Percentiles rank a stretch among this genome's conserved stretches.
Evolutionary conservation across 164 flowering plant genomes (phyloP).

Genomic region (Santalum album): DNA sequence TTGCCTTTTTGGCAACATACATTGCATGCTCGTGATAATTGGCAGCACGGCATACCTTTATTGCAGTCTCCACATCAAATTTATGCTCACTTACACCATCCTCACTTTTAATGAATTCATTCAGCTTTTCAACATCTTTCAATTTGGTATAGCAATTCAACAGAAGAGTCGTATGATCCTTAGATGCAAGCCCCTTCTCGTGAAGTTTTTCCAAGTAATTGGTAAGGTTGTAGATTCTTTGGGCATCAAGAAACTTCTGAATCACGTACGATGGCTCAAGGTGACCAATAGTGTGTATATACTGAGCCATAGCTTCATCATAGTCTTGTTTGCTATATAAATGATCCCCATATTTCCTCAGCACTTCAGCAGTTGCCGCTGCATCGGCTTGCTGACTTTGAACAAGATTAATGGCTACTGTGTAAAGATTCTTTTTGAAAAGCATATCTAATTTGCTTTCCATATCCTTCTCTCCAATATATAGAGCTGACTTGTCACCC

Average conservation of each 20-base stretch:
- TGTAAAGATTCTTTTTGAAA: slow-evolving; percentile 89
- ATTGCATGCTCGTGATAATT: slow-evolving; percentile 99
- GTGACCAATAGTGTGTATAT: slow-evolving; percentile 85
- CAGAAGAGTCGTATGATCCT: slow-evolving; percentile 95
- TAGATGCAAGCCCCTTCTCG: slow-evolving; percentile 91
- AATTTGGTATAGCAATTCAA: slow-evolving; percentile 91
- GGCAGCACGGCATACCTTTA: slow-evolving; percentile 96
- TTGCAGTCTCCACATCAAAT: slow-evolving; percentile 97
- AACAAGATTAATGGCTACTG: slow-evolving; percentile 95
- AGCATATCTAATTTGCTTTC: slow-evolving; percentile 99
- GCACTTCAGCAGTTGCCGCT: slow-evolving; percentile 92
- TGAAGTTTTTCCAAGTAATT: slow-evolving; percentile 95
- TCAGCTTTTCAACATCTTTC: slow-evolving; percentile 87
- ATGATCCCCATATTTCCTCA: slow-evolving; percentile 95
- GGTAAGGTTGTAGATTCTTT: slow-evolving; percentile 93
- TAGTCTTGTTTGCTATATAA: slow-evolving; percentile 88
- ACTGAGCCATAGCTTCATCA: slow-evolving; percentile 97
- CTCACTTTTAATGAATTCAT: slow-evolving; percentile 79
- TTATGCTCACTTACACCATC: slow-evolving; percentile 82
- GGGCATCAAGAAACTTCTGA: slow-evolving; percentile 97
- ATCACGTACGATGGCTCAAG: slow-evolving; percentile 98
- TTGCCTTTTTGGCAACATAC: slow-evolving; percentile 97
- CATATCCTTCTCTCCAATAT: slow-evolving; percentile 95
- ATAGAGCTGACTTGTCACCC: slow-evolving; percentile 67
- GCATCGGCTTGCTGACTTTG: slow-evolving; percentile 99